Conservation (phyloP, 108 stramenopile genomes). For the Phaeodactylum tricornutum region DNA sequence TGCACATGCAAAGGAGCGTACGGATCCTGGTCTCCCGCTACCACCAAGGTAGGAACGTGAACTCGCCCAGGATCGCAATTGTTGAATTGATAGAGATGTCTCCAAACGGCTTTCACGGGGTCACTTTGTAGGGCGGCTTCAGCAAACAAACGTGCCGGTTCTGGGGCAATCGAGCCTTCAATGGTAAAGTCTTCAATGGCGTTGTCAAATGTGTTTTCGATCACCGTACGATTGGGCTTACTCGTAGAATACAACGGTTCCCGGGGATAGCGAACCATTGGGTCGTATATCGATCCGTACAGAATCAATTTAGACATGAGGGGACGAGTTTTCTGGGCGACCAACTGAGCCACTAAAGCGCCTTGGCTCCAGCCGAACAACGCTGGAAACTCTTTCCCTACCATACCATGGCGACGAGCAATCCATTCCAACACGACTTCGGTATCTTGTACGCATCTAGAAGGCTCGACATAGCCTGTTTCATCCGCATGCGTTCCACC, state of each 20-base stretch:
- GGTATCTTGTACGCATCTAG: conserved; percentile 63
- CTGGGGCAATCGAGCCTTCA: conserved; percentile 63
- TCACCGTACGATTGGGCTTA: conserved; percentile 9
- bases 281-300: conserved; percentile 81
- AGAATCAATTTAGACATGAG: conserved; percentile 49
- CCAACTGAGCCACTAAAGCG: conserved; percentile 74
- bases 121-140: conserved; percentile 68
- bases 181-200: conserved; percentile 84
- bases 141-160: conserved; percentile 48
- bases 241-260: conserved; percentile 44
- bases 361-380: conserved; percentile 84
- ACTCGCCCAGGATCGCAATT: conserved; percentile 73
- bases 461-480: conserved; percentile 50
- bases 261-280: conserved; percentile 56
- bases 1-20: conserved; percentile 59
- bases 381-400: conserved; percentile 5
- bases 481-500: conserved; percentile 70
- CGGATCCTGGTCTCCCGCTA: conserved; percentile 74
- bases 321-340: conserved; percentile 55
- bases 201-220: conserved; percentile 56
- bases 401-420: conserved; percentile 22
- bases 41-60: conserved; percentile 72
- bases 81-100: conserved; percentile 79
- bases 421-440: conserved; percentile 73
- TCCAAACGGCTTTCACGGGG: conserved; percentile 80